Percentiles rank a stretch among this genome's conserved stretches.
phyloP scores from a whole-genome alignment of 148 eudicot species.

The Hydrangea macrophylla region DNA sequence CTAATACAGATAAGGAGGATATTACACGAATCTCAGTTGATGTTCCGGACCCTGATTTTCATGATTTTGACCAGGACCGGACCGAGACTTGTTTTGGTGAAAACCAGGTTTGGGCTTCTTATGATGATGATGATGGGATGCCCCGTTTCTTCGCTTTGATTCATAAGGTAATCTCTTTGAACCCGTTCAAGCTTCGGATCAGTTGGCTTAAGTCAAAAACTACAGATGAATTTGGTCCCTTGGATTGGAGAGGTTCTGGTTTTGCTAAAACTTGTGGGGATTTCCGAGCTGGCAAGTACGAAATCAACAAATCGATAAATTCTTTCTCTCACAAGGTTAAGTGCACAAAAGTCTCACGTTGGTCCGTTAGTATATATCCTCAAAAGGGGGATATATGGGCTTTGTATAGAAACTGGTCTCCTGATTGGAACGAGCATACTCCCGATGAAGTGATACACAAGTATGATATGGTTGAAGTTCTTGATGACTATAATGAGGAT shows the following conservation, averaged over 20 bases:
- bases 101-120: conserved; percentile 58
- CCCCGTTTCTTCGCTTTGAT: conserved; percentile 55
- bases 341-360: conserved; percentile 47
- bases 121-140: conserved; percentile 61
- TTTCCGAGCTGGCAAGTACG: conserved; percentile 38
- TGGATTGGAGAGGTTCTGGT: conserved; percentile 42
- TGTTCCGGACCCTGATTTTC: conserved; percentile 65
- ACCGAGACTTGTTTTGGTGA: conserved; percentile 42
- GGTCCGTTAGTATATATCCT: conserved; percentile 44
- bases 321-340: conserved; percentile 54
- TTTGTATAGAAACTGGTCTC: conserved; percentile 52
- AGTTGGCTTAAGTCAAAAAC: conserved; percentile 57
- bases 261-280: conserved; percentile 50
- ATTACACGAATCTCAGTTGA: conserved; percentile 21
- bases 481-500: conserved; percentile 35
- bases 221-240: conserved; percentile 36
- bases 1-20: conserved; percentile 11
- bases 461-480: conserved; percentile 66
- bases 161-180: conserved; percentile 39
- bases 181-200: conserved; percentile 39
- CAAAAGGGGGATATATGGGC: conserved; percentile 59
- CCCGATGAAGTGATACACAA: conserved; percentile 36
- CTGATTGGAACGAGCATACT: conserved; percentile 43
- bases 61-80: conserved; percentile 49
- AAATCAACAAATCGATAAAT: conserved; percentile 31